Evolutionary conservation across 2,329 filamentous ascomycete species (phyloP).

Genomic region (Pseudogymnoascus sp.): DNA sequence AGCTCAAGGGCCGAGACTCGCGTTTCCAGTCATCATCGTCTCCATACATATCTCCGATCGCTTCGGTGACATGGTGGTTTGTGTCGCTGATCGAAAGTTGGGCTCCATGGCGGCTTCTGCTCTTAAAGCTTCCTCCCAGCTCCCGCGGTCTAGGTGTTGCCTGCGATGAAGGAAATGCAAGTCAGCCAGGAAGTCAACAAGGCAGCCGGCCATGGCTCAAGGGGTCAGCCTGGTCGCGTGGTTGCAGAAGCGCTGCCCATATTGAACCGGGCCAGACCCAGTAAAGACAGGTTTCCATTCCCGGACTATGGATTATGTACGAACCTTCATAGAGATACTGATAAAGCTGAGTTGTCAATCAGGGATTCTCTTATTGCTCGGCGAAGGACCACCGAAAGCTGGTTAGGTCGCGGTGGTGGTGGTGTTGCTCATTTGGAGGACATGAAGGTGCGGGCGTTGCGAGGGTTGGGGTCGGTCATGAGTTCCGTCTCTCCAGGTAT

Average conservation of each 20-base stretch:
- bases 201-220: not conserved
- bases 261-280: not conserved
- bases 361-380: not conserved
- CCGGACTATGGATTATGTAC: not conserved
- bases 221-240: not conserved
- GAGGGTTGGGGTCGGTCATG: not conserved
- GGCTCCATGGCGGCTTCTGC: conserved; percentile 25
- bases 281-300: not conserved
- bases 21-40: conserved; percentile 44
- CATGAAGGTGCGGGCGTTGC: conserved; percentile 3
- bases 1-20: conserved; percentile 52
- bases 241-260: not conserved
- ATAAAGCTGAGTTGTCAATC: not conserved
- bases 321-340: conserved; percentile 8
- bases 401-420: conserved; percentile 8
- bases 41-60: conserved; percentile 66
- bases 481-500: not conserved
- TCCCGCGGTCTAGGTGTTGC: conserved; percentile 29
- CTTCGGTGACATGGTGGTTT: conserved; percentile 67
- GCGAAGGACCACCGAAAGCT: conserved; percentile 7
- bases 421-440: conserved; percentile 8
- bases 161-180: conserved; percentile 15
- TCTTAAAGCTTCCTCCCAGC: conserved; percentile 28
- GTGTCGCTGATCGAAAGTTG: conserved; percentile 52
- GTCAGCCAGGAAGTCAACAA: conserved; percentile 5